phyloP scores from a whole-genome alignment of 2,329 filamentous ascomycete species.

The Sordariomycetes sp. region DNA sequence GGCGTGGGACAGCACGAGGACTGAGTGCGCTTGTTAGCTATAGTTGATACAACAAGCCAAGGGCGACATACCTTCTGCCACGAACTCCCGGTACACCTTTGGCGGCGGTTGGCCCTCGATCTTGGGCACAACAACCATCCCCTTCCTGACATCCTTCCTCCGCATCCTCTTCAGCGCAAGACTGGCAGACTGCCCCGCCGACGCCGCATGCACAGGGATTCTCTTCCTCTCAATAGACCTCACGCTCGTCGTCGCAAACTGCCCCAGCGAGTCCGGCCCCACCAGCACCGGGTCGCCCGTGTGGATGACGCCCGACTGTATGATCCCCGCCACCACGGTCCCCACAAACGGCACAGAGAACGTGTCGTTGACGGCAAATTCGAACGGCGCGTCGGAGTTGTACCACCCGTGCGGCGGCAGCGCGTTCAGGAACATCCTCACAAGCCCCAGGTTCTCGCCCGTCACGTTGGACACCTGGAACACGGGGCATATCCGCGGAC shows the following conservation, averaged over 20 bases:
- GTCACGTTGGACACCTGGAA: constrained; percentile 99
- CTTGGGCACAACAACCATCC: constrained; percentile 91
- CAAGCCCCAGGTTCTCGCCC: constrained; percentile 77
- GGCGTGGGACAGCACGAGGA: constrained; percentile 87
- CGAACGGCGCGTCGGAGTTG: constrained; percentile 74
- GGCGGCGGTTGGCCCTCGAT: constrained; percentile 55
- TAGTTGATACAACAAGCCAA: neutral
- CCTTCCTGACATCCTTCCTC: constrained; percentile 87
- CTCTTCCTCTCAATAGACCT: constrained; percentile 92
- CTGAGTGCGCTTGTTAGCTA: constrained; percentile 24
- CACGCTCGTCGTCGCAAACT: constrained; percentile 77
- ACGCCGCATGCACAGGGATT: constrained; percentile 74
- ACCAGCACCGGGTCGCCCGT: constrained; percentile 81
- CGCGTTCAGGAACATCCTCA: constrained; percentile 89
- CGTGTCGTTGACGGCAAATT: constrained; percentile 93
- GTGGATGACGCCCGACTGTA: constrained; percentile 79
- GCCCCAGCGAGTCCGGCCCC: constrained; percentile 79
- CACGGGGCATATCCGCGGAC: constrained; percentile 86
- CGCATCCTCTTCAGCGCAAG: constrained; percentile 82
- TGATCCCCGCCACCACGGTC: constrained; percentile 88
- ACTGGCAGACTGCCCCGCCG: constrained; percentile 82
- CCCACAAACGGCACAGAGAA: constrained; percentile 97
- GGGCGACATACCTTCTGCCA: constrained; percentile 51
- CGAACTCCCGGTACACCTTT: constrained; percentile 63
- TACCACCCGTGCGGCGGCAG: constrained; percentile 91